Evolutionary conservation across 2,329 filamentous ascomycete genomes (phyloP).

Genomic region (Bipolaris victoriae): DNA sequence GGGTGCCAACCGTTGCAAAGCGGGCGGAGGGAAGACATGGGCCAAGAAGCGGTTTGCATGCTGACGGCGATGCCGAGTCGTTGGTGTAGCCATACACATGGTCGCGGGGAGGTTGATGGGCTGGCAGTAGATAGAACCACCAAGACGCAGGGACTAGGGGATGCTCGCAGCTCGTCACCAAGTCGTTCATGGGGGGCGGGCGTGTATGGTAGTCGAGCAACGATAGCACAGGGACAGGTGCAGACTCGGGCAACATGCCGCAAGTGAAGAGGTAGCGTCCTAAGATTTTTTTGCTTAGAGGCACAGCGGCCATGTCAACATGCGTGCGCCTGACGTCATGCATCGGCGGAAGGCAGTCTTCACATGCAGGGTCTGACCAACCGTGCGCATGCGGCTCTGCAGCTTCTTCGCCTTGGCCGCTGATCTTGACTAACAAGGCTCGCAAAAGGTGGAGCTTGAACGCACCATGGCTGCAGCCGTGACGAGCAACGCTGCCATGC

Average conservation of each 20-base stretch:
- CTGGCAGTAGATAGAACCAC: too few species aligned
- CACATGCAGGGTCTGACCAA: slow-evolving; percentile 31
- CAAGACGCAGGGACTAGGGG: too few species aligned
- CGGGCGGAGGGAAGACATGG: neutral
- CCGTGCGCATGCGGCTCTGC: slow-evolving; percentile 38
- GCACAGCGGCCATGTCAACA: slow-evolving; percentile 31
- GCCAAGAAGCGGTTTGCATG: neutral
- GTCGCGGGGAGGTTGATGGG: too few species aligned
- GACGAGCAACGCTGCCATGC: slow-evolving; percentile 15
- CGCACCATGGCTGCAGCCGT: slow-evolving; percentile 21
- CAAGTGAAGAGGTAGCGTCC: slow-evolving; percentile 8
- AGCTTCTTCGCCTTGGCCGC: slow-evolving; percentile 36
- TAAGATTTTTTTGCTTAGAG: slow-evolving; percentile 28
- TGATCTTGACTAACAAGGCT: slow-evolving; percentile 32
- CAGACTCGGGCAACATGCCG: slow-evolving; percentile 21
- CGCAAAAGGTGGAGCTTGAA: slow-evolving; percentile 21
- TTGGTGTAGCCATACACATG: neutral
- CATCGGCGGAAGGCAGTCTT: slow-evolving; percentile 13
- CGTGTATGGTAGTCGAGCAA: neutral
- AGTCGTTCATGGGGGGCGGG: neutral
- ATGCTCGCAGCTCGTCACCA: neutral
- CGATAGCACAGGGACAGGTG: slow-evolving; percentile 2
- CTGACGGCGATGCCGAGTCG: slow-evolving; percentile 2
- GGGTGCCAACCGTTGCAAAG: neutral
- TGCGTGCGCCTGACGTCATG: slow-evolving; percentile 29